Percentiles rank a stretch among this genome's conserved stretches.
Evolutionary conservation across 2,329 filamentous ascomycete species (phyloP).

Genomic region (Escovopsis sp.): DNA sequence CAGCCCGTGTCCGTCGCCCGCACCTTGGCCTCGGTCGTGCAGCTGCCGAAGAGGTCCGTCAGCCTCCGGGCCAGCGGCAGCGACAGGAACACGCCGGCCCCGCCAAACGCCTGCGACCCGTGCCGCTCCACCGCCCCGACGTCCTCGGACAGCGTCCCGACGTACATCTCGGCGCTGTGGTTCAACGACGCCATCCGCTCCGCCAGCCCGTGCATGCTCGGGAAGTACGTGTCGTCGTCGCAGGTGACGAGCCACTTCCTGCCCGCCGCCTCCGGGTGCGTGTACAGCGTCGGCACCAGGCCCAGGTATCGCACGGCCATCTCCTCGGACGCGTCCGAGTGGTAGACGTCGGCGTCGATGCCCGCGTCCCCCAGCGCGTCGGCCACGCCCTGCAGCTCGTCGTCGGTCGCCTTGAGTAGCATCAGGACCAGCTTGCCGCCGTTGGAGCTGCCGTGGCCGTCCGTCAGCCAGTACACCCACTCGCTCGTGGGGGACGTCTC

Average conservation of each 20-base stretch:
- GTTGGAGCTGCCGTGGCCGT: conserved; percentile 39
- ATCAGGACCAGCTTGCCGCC: conserved; percentile 41
- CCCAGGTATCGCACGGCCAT: conserved; percentile 46
- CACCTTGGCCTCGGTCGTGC: conserved; percentile 35
- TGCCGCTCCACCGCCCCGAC: conserved; percentile 44
- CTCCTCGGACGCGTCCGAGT: conserved; percentile 35
- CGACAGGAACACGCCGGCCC: conserved; percentile 48
- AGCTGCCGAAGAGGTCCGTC: conserved; percentile 28
- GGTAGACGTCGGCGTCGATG: conserved; percentile 43
- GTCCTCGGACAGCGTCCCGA: conserved; percentile 48
- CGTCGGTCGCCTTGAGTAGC: conserved; percentile 36
- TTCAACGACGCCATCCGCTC: conserved; percentile 38
- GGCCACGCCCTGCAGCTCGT: conserved; percentile 34
- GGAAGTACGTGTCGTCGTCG: conserved; percentile 53
- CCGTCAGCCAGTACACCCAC: conserved; percentile 46
- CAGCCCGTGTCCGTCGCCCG: conserved; percentile 41
- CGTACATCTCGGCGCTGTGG: conserved; percentile 36
- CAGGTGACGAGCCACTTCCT: conserved; percentile 48
- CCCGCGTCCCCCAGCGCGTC: conserved; percentile 31
- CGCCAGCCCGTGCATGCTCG: conserved; percentile 39
- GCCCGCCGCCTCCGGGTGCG: conserved; percentile 29
- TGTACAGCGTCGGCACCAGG: conserved; percentile 38
- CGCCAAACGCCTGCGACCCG: conserved; percentile 49
- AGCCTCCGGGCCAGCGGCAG: conserved; percentile 32
- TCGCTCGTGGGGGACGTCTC: conserved; percentile 39